These are phyloP conservation scores for Cordyceps fumosorosea DNA, from an alignment of 2,329 filamentous ascomycete species.

Conservation along the genomic window DNA sequence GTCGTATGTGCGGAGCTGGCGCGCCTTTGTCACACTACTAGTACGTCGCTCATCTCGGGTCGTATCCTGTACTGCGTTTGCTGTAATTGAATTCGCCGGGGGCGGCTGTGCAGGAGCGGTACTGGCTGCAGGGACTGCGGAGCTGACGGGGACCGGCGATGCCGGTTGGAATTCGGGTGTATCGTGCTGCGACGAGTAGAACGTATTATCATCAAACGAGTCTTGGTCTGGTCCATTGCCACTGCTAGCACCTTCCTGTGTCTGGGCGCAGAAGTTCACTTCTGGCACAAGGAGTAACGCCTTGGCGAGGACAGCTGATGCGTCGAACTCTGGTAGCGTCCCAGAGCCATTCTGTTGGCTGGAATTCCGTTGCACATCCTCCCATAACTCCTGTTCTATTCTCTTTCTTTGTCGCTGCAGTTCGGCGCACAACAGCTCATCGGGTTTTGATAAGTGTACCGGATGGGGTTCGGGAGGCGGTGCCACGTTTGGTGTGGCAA, in stretches of 20 bases:
- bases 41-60: neutral
- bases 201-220: slow-evolving; percentile 87
- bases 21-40: slow-evolving; percentile 1
- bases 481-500: neutral
- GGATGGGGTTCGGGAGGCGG: slow-evolving; percentile 44
- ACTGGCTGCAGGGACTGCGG: neutral
- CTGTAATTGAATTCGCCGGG: slow-evolving; percentile 1
- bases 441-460: slow-evolving; percentile 78
- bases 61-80: slow-evolving; percentile 3
- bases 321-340: slow-evolving; percentile 59
- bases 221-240: slow-evolving; percentile 62
- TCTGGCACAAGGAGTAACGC: slow-evolving; percentile 66
- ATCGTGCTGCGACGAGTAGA: slow-evolving; percentile 91
- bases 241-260: slow-evolving; percentile 44
- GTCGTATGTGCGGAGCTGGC: slow-evolving; percentile 6
- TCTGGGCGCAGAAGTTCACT: slow-evolving; percentile 52
- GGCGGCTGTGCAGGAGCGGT: neutral
- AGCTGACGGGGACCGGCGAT: slow-evolving; percentile 32
- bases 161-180: slow-evolving; percentile 53
- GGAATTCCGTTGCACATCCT: slow-evolving; percentile 64
- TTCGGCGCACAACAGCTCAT: slow-evolving; percentile 76
- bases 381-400: slow-evolving; percentile 69
- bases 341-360: slow-evolving; percentile 42
- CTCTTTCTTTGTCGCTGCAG: slow-evolving; percentile 72
- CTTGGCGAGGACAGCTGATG: slow-evolving; percentile 65